Percentiles rank a stretch among this genome's conserved stretches.
phyloP scores from a whole-genome alignment of 495 filamentous ascomycete genomes.

The Aspergillus funiculosus region DNA sequence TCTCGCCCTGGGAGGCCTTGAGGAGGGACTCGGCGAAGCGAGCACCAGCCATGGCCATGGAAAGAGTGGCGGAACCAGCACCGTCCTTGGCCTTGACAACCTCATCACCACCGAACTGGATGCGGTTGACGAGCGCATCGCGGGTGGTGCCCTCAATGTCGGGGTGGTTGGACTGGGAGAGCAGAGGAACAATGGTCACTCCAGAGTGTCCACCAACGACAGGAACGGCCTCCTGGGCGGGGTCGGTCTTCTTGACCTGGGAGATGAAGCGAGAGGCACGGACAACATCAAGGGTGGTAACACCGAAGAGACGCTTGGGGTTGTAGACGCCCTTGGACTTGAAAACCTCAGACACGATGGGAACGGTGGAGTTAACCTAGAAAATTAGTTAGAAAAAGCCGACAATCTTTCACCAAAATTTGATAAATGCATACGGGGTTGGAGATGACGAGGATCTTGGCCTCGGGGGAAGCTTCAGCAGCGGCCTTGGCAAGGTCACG shows the following conservation, averaged over 20 bases:
- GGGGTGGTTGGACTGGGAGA: constrained; percentile 88
- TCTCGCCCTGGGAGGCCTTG: constrained; percentile 87
- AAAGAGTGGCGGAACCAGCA: constrained; percentile 94
- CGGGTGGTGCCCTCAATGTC: constrained; percentile 67
- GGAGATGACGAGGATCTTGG: constrained; percentile 94
- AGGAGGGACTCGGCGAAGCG: constrained; percentile 94
- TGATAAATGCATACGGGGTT: constrained; percentile 63
- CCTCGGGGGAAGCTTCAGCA: constrained; percentile 81
- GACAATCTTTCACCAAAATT: not conserved
- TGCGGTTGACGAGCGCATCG: constrained; percentile 80
- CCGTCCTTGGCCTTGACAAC: constrained; percentile 99
- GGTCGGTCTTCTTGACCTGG: constrained; percentile 84
- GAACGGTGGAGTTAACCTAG: constrained; percentile 91
- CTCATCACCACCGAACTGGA: constrained; percentile 99
- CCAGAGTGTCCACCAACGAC: constrained; percentile 97
- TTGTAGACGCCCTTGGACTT: constrained; percentile 92
- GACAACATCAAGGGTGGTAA: constrained; percentile 98
- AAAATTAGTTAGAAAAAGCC: constrained; percentile 4
- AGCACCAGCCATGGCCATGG: constrained; percentile 98
- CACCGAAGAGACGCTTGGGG: constrained; percentile 97
- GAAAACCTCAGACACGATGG: constrained; percentile 94
- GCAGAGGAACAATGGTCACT: constrained; percentile 94
- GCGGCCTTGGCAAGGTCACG: constrained; percentile 95
- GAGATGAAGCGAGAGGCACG: constrained; percentile 96
- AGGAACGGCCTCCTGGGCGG: constrained; percentile 84